Evolutionary conservation across 768 basidiomycete species (phyloP).

Genomic region (Russula sp.): DNA sequence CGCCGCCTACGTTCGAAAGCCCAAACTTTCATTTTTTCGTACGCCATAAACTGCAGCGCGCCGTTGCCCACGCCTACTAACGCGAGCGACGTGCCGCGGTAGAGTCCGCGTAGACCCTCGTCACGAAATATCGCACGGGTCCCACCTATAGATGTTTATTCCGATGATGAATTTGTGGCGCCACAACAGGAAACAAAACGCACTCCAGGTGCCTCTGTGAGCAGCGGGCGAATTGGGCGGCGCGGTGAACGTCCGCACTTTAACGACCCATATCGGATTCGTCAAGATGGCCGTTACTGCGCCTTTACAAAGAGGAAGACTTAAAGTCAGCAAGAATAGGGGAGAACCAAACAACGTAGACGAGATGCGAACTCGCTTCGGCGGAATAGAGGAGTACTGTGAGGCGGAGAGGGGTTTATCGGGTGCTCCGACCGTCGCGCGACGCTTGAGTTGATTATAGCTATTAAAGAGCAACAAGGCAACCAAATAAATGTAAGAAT

Average conservation of each 20-base stretch:
- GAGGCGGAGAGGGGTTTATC: constrained; percentile 66
- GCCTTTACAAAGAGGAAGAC: constrained; percentile 49
- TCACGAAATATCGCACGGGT: constrained; percentile 62
- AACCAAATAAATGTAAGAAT: too few species aligned
- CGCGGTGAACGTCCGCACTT: constrained; percentile 95
- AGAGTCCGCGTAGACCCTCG: constrained; percentile 80
- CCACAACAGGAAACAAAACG: too few species aligned
- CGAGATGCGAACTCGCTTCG: constrained; percentile 82
- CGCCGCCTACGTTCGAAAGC: constrained; percentile 75
- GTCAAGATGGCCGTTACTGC: constrained; percentile 91
- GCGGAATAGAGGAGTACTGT: constrained; percentile 87
- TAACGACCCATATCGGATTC: constrained; percentile 97
- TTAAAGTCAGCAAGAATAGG: constrained; percentile 8
- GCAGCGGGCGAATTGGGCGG: constrained; percentile 59
- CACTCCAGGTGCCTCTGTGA: constrained; percentile 79
- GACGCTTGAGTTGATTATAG: constrained; percentile 90
- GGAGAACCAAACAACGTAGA: background rate
- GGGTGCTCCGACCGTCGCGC: constrained; percentile 65
- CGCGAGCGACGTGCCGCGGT: constrained; percentile 83
- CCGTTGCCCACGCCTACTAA: constrained; percentile 93
- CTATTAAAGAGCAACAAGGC: constrained; percentile 41
- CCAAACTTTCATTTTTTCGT: constrained; percentile 94
- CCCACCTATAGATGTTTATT: constrained; percentile 55
- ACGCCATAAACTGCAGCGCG: constrained; percentile 92
- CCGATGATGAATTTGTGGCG: background rate